A percentile compares a stretch with the other conserved stretches of the same genome.
Evolutionary conservation across 805 yeast species (phyloP).

Genomic region (Pachysolen tannophilus): DNA sequence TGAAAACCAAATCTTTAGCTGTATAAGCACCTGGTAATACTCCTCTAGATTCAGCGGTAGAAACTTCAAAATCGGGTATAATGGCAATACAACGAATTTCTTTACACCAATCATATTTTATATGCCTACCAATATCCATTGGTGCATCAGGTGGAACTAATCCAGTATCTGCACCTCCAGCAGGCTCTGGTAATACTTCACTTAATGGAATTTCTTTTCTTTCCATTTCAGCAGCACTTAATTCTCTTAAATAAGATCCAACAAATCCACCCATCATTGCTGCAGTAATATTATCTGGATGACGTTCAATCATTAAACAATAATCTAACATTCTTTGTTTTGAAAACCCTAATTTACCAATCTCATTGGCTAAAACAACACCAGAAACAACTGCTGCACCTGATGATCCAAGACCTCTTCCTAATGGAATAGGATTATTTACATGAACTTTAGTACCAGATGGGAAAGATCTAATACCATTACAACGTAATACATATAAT

Average conservation of each 20-base stretch:
- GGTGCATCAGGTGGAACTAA: constrained; percentile 79
- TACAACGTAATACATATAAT: constrained; percentile 80
- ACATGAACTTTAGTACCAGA: constrained; percentile 75
- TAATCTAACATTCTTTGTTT: constrained; percentile 86
- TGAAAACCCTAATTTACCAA: constrained; percentile 64
- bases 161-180: constrained; percentile 64
- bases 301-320: constrained; percentile 95
- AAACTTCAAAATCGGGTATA: constrained; percentile 90
- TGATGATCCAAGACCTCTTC: constrained; percentile 94
- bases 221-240: constrained; percentile 61
- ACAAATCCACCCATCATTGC: constrained; percentile 99
- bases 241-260: constrained; percentile 84
- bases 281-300: constrained; percentile 97
- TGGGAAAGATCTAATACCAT: constrained; percentile 71
- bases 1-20: constrained; percentile 79
- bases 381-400: constrained; percentile 99
- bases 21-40: constrained; percentile 80
- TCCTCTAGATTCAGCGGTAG: constrained; percentile 85
- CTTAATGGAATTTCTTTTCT: constrained; percentile 80
- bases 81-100: constrained; percentile 83
- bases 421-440: constrained; percentile 87
- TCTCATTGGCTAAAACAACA: constrained; percentile 78
- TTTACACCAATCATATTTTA: constrained; percentile 75
- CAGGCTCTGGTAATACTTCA: constrained; percentile 73
- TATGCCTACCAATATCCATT: constrained; percentile 75